These are phyloP conservation scores for Cladosporium sp. DNA, from an alignment of 2,329 filamentous ascomycete species.

Conservation along the genomic window DNA sequence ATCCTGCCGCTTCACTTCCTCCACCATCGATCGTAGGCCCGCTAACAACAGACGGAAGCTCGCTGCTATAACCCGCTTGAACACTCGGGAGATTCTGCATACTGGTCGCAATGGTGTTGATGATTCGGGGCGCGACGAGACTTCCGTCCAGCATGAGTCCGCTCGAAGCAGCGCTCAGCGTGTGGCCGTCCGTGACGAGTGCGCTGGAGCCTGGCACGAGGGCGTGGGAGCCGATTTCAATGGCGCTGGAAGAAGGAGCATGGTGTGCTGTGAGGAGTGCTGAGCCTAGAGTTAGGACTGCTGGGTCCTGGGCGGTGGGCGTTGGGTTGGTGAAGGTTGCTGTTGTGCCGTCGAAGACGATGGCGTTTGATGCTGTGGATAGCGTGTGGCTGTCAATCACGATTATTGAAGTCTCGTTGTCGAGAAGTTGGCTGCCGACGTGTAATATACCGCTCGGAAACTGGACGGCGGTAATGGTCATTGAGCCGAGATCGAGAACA, in stretches of 20 bases:
- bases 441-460: neutral
- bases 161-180: neutral
- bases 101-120: neutral
- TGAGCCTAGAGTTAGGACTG: neutral
- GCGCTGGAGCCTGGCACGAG: neutral
- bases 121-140: neutral
- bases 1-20: neutral
- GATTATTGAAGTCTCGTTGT: neutral
- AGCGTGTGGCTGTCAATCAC: neutral
- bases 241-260: neutral
- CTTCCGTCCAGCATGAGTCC: neutral
- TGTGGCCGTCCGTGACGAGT: neutral
- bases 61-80: neutral
- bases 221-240: neutral
- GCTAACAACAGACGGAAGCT: neutral
- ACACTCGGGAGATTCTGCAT: neutral
- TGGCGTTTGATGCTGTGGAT: neutral
- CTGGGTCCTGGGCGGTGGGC: neutral
- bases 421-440: neutral
- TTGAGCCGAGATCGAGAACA: neutral
- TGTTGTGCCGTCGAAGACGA: neutral
- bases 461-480: neutral
- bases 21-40: neutral
- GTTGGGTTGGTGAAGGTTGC: neutral
- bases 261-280: neutral